Evolutionary conservation across 495 filamentous ascomycete genomes (phyloP).

Genomic region (Penicillium turbatum): DNA sequence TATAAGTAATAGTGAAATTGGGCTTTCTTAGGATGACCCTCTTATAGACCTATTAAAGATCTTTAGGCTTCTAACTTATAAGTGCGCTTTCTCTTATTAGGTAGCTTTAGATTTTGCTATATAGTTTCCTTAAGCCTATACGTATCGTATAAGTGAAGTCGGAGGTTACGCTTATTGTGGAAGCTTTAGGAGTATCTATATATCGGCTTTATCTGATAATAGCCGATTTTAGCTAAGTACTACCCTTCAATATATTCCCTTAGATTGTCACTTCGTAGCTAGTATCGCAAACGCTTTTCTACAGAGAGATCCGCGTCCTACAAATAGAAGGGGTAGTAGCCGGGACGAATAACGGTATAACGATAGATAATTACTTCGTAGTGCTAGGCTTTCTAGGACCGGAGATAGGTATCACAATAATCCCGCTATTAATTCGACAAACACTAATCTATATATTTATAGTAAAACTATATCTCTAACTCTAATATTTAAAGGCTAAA

Average conservation of each 20-base stretch:
- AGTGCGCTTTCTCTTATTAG: conserved; percentile 2
- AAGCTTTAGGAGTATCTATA: not conserved
- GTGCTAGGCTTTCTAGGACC: conserved; percentile 5
- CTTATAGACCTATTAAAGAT: not conserved
- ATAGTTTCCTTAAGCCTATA: conserved; percentile 1
- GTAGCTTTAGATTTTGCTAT: conserved; percentile 1
- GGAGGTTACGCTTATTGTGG: not conserved
- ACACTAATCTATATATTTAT: conserved; percentile 10
- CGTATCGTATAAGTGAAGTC: not conserved
- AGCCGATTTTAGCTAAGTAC: not conserved
- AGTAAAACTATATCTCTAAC: conserved; percentile 7
- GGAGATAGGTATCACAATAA: conserved; percentile 4
- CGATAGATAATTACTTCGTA: conserved; percentile 11
- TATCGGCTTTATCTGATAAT: not conserved
- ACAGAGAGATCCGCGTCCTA: conserved; percentile 2
- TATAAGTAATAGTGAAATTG: not conserved
- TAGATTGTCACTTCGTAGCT: conserved; percentile 6
- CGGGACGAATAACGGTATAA: conserved; percentile 7
- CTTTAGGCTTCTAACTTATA: not conserved
- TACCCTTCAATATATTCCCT: conserved; percentile 9
- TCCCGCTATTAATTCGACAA: conserved; percentile 5
- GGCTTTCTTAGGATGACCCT: not conserved
- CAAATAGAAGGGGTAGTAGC: conserved; percentile 11
- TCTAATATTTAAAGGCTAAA: conserved; percentile 6
- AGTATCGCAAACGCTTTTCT: conserved; percentile 5